Percentiles rank a stretch among this genome's conserved stretches.
phyloP scores from a whole-genome alignment of 139 green algal genomes.

The Chlorella vulgaris region DNA sequence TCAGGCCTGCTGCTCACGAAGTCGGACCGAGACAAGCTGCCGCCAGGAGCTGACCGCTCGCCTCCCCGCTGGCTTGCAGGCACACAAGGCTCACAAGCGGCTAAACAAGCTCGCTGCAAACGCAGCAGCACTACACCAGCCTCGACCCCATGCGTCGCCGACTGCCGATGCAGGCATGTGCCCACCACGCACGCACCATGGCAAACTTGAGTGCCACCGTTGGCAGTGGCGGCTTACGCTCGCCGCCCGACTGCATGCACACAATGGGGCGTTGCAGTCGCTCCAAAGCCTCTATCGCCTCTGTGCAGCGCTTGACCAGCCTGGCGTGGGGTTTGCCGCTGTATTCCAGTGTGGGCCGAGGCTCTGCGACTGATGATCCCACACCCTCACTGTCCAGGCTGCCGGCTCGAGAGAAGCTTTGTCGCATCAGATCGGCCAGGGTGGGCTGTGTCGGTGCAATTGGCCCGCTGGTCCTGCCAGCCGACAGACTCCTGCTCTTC shows the following conservation, averaged over 20 bases:
- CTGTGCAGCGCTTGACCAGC: slow-evolving; percentile 2
- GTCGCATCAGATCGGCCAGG: no score
- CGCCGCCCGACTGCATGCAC: not conserved
- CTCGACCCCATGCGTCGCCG: not conserved
- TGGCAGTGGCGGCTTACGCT: slow-evolving; percentile 12
- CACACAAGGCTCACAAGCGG: no score
- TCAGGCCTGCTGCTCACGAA: not conserved
- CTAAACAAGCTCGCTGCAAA: no score
- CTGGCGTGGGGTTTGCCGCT: not conserved
- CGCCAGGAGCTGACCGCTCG: no score
- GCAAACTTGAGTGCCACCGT: slow-evolving; percentile 18
- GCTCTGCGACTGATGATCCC: not conserved
- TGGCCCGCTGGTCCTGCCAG: no score
- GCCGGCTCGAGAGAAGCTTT: not conserved
- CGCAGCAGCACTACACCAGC: no score
- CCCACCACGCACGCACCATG: not conserved
- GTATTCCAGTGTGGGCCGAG: not conserved
- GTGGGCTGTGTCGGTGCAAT: no score
- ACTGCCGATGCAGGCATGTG: not conserved
- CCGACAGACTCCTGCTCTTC: no score
- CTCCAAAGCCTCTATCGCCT: not conserved
- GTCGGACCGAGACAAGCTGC: no score
- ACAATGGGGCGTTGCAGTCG: slow-evolving; percentile 18
- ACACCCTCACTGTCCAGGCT: not conserved
- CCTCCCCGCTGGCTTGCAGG: no score